These are phyloP conservation scores for Thymus mandschuricus DNA, from an alignment of 257 asterid genomes.

Conservation along the genomic window DNA sequence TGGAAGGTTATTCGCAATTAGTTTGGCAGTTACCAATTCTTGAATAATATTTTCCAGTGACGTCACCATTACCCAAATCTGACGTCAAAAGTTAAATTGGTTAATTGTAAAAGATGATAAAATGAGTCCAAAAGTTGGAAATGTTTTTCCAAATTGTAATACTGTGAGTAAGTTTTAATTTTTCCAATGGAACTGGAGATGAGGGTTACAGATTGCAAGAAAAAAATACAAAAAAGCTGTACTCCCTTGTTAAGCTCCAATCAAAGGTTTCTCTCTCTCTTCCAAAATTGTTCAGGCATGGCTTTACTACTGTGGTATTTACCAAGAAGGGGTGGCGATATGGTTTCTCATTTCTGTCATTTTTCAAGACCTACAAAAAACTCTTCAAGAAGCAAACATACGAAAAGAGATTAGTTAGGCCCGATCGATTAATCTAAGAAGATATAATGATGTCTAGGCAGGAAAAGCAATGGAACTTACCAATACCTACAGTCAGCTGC, in stretches of 20 bases:
- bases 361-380: conserved; percentile 25
- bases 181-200: conserved; percentile 8
- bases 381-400: not conserved
- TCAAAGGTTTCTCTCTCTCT: not conserved
- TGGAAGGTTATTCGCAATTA: not conserved
- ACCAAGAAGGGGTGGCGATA: conserved; percentile 19
- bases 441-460: not conserved
- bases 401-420: not conserved
- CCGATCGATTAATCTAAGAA: not conserved
- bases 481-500: conserved; percentile 32
- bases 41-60: not conserved
- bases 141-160: not conserved
- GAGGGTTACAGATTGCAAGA: conserved; percentile 7
- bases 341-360: conserved; percentile 27
- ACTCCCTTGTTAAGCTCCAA: conserved; percentile 24
- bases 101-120: not conserved
- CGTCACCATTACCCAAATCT: conserved; percentile 18
- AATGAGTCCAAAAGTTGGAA: not conserved
- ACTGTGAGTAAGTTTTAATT: conserved; percentile 5
- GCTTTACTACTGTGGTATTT: conserved; percentile 9
- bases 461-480: conserved; percentile 27
- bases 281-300: conserved; percentile 37
- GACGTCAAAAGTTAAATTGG: not conserved
- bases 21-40: conserved; percentile 18
- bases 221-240: conserved; percentile 22